Conservation (phyloP, 1,139 yeast genomes). For the Pichia sp. region DNA sequence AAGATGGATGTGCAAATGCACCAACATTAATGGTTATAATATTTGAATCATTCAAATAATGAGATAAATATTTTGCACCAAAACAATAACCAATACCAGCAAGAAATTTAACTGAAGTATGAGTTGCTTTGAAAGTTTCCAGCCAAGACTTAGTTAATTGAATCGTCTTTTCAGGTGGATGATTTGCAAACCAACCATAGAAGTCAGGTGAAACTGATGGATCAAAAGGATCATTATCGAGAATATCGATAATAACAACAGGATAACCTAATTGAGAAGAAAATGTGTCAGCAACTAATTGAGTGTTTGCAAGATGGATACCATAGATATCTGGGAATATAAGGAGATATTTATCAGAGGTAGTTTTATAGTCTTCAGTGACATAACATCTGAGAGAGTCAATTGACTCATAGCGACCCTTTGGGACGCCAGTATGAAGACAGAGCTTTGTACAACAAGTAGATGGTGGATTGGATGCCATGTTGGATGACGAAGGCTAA, state of each 20-base stretch:
- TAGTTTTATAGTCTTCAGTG: constrained; percentile 36
- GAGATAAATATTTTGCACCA: constrained; percentile 68
- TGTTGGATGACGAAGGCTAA: neutral
- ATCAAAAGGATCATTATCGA: constrained; percentile 48
- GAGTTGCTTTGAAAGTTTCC: constrained; percentile 32
- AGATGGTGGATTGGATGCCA: constrained; percentile 30
- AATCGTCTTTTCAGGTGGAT: constrained; percentile 41
- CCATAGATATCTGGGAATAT: constrained; percentile 70
- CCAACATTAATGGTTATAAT: constrained; percentile 42
- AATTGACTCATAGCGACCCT: constrained; percentile 38
- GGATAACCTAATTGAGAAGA: constrained; percentile 53
- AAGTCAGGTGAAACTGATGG: constrained; percentile 25
- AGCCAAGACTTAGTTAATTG: constrained; percentile 41
- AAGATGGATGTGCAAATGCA: constrained; percentile 79
- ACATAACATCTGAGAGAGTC: constrained; percentile 51
- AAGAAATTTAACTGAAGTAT: constrained; percentile 43
- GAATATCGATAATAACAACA: constrained; percentile 69
- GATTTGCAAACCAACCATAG: constrained; percentile 50
- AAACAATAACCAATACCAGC: constrained; percentile 75
- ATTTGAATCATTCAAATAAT: constrained; percentile 44
- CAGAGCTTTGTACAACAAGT: constrained; percentile 39
- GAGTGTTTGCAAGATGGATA: constrained; percentile 45
- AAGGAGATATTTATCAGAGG: constrained; percentile 44
- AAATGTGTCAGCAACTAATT: constrained; percentile 63
- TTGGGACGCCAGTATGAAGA: constrained; percentile 43